phyloP scores from a whole-genome alignment of 768 basidiomycete species.

The Pisolithus sp. region DNA sequence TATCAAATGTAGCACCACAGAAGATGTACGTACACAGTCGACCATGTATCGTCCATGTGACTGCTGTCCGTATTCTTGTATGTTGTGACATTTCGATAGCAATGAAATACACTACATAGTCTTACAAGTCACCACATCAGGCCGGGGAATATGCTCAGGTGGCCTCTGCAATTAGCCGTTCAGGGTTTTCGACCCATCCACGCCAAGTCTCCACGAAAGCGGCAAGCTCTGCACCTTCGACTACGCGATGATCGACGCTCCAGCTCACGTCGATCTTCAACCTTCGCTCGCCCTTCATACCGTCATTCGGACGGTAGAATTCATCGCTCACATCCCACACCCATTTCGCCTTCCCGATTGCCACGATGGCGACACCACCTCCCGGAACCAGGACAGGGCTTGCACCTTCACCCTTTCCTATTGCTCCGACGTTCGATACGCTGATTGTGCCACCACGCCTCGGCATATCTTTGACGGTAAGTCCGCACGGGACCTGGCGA shows the following conservation, averaged over 20 bases:
- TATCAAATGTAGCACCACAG: no score
- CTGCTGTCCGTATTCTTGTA: no score
- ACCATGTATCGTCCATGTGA: no score
- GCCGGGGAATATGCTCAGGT: slow-evolving; percentile 29
- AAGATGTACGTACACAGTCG: no score
- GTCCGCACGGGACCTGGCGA: slow-evolving; percentile 57
- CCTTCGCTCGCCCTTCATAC: slow-evolving; percentile 38
- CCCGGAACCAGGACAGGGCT: slow-evolving; percentile 74
- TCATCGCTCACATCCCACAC: slow-evolving; percentile 59
- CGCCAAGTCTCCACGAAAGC: slow-evolving; percentile 87
- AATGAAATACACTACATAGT: not conserved
- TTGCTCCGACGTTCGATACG: slow-evolving; percentile 75
- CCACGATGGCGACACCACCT: slow-evolving; percentile 81
- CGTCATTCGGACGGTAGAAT: slow-evolving; percentile 12
- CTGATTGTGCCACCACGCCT: slow-evolving; percentile 72
- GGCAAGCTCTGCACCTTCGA: slow-evolving; percentile 85
- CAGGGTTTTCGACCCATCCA: slow-evolving; percentile 68
- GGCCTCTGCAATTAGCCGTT: slow-evolving; percentile 53
- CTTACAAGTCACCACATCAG: not conserved
- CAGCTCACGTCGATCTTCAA: slow-evolving; percentile 66
- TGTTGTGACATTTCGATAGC: not conserved
- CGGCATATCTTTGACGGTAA: slow-evolving; percentile 66
- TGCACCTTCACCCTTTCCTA: slow-evolving; percentile 68
- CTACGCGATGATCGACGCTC: slow-evolving; percentile 82
- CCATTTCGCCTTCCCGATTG: slow-evolving; percentile 74